Evolutionary conservation across 169 alveolate genomes (phyloP).

Genomic region (Nephromyces sp.): DNA sequence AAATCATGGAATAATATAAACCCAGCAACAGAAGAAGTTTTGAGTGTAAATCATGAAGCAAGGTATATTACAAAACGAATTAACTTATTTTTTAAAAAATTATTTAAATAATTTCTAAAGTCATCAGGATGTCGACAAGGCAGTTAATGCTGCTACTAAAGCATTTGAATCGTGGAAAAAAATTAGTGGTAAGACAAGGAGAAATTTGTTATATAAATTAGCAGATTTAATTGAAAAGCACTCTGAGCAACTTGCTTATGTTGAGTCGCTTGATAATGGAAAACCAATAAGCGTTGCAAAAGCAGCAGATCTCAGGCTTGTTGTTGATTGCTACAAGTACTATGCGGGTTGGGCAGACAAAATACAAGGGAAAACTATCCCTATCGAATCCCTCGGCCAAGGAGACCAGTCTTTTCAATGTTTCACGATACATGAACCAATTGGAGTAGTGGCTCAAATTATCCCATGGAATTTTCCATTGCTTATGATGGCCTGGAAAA

Average conservation of each 20-base stretch:
- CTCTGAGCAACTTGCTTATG: conserved; percentile 56
- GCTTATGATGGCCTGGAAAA: conserved; percentile 58
- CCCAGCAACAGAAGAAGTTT: conserved; percentile 58
- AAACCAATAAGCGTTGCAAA: conserved; percentile 46
- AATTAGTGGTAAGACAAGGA: conserved; percentile 44
- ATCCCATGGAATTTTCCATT: conserved; percentile 82
- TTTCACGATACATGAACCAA: conserved; percentile 63
- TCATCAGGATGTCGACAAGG: conserved; percentile 60
- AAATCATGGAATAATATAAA: conserved; percentile 34
- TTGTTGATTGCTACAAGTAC: conserved; percentile 42
- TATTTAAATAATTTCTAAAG: background rate
- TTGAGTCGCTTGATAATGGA: conserved; percentile 71
- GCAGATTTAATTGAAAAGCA: conserved; percentile 60
- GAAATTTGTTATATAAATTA: conserved; percentile 44
- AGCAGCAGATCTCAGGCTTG: conserved; percentile 42
- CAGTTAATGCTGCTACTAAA: conserved; percentile 63
- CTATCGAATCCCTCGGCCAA: conserved; percentile 30
- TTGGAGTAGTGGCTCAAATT: conserved; percentile 74
- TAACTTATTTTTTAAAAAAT: background rate
- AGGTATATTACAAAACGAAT: conserved; percentile 1
- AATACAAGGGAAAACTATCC: conserved; percentile 49
- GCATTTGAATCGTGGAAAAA: conserved; percentile 65
- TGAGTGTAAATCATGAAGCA: conserved; percentile 46
- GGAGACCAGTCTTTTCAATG: conserved; percentile 24
- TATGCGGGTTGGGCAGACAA: conserved; percentile 68